Evolutionary conservation across 805 yeast genomes (phyloP).

Genomic region (Saccharomycopsis olivae): DNA sequence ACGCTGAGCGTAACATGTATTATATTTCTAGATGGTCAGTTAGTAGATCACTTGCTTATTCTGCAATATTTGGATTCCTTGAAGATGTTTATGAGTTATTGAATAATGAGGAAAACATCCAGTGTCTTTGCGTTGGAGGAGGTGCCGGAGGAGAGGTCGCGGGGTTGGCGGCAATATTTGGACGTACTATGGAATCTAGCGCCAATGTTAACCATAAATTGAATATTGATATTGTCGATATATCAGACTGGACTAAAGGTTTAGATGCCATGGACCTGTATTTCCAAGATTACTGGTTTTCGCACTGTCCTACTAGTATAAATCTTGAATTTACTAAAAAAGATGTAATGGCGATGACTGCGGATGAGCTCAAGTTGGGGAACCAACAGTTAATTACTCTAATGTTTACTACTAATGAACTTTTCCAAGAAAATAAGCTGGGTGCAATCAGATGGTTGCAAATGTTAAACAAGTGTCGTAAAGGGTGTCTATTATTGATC

Average conservation of each 20-base stretch:
- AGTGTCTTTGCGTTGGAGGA: constrained; percentile 66
- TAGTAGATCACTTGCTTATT: constrained; percentile 64
- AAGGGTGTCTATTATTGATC: constrained; percentile 53
- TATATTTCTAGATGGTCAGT: constrained; percentile 85
- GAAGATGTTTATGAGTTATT: constrained; percentile 27
- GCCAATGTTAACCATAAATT: constrained; percentile 21
- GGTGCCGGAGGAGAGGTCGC: constrained; percentile 84
- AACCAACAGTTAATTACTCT: constrained; percentile 49
- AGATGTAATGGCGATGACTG: constrained; percentile 29
- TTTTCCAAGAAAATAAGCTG: constrained; percentile 58
- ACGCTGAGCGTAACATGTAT: constrained; percentile 55
- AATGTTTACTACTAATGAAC: constrained; percentile 79
- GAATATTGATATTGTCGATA: constrained; percentile 52
- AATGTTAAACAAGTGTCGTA: constrained; percentile 39
- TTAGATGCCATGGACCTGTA: constrained; percentile 34
- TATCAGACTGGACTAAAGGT: constrained; percentile 66
- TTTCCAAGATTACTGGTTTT: constrained; percentile 45
- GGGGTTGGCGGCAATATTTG: constrained; percentile 47
- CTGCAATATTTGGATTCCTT: constrained; percentile 51
- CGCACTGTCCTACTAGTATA: too few relatives aligned
- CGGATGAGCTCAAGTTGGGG: constrained; percentile 21
- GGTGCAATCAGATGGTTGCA: constrained; percentile 52
- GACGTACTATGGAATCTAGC: constrained; percentile 24
- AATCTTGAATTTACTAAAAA: constrained; percentile 23
- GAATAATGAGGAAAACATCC: constrained; percentile 22